phyloP scores from a whole-genome alignment of 352 stramenopile genomes.

The Pythium aristosporum region DNA sequence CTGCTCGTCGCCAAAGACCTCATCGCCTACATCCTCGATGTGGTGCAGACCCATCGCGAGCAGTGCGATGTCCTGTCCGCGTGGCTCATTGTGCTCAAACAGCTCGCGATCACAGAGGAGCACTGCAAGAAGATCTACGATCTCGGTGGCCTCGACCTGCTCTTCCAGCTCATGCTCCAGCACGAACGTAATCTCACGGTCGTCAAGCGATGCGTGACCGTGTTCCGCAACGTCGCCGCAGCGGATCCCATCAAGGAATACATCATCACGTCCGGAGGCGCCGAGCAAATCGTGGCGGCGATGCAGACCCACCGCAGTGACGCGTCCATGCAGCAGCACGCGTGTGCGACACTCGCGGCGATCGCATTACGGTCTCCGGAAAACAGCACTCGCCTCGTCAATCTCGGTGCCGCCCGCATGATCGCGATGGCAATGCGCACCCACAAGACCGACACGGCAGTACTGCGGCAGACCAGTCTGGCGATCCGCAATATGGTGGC shows the following conservation, averaged over 20 bases:
- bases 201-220: conserved; percentile 63
- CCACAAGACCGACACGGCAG: conserved; percentile 39
- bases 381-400: conserved; percentile 56
- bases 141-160: conserved; percentile 44
- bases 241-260: conserved; percentile 68
- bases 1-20: conserved; percentile 47
- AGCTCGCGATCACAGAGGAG: conserved; percentile 76
- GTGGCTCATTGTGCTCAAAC: conserved; percentile 75
- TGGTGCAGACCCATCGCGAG: conserved; percentile 29
- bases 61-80: conserved; percentile 47
- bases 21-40: conserved; percentile 48
- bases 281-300: conserved; percentile 48
- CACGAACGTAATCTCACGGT: conserved; percentile 48
- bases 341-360: conserved; percentile 70
- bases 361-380: conserved; percentile 66
- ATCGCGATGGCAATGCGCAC: conserved; percentile 58
- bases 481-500: conserved; percentile 82
- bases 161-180: conserved; percentile 56
- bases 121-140: conserved; percentile 73
- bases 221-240: conserved; percentile 72
- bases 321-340: conserved; percentile 62
- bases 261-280: conserved; percentile 54
- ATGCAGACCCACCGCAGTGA: conserved; percentile 57
- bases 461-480: conserved; percentile 75
- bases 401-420: conserved; percentile 41